A percentile compares a stretch with the other conserved stretches of the same genome.
phyloP scores from a whole-genome alignment of 257 asterid species.

The Cruciata laevipes region DNA sequence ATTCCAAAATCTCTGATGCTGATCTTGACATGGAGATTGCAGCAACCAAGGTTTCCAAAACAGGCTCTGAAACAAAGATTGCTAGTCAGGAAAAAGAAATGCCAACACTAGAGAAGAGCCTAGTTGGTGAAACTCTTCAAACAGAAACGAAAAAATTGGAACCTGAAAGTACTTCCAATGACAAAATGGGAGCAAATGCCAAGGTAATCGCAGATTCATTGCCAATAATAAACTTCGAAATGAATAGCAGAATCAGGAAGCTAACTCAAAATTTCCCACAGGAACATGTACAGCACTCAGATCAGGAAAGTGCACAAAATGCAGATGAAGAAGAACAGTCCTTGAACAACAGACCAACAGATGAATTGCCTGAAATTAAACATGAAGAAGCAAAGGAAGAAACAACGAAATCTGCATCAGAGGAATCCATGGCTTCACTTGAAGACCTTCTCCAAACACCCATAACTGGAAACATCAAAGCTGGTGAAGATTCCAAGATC shows the following conservation, averaged over 20 bases:
- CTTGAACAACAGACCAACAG: neutral
- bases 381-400: slow-evolving; percentile 7
- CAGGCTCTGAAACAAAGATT: neutral
- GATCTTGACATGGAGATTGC: neutral
- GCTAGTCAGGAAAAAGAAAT: neutral
- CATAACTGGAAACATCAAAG: slow-evolving; percentile 18
- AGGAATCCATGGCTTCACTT: slow-evolving; percentile 17
- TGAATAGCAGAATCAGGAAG: neutral
- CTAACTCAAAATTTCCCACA: slow-evolving; percentile 16
- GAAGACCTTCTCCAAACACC: slow-evolving; percentile 31
- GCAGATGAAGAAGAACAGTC: slow-evolving; percentile 20
- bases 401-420: neutral
- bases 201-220: slow-evolving; percentile 28
- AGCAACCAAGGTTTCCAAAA: neutral
- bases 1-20: neutral
- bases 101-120: slow-evolving; percentile 14
- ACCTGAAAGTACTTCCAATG: slow-evolving; percentile 4
- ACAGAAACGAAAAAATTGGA: slow-evolving; percentile 5
- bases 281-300: slow-evolving; percentile 25
- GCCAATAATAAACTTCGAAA: slow-evolving; percentile 9
- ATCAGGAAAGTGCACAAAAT: slow-evolving; percentile 13
- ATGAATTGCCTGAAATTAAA: neutral
- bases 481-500: slow-evolving; percentile 4
- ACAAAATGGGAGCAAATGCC: slow-evolving; percentile 3
- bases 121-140: slow-evolving; percentile 14